Base-by-base conservation (phyloP, 768 basidiomycete genomes). In the Suillus cothurnatus region DNA sequence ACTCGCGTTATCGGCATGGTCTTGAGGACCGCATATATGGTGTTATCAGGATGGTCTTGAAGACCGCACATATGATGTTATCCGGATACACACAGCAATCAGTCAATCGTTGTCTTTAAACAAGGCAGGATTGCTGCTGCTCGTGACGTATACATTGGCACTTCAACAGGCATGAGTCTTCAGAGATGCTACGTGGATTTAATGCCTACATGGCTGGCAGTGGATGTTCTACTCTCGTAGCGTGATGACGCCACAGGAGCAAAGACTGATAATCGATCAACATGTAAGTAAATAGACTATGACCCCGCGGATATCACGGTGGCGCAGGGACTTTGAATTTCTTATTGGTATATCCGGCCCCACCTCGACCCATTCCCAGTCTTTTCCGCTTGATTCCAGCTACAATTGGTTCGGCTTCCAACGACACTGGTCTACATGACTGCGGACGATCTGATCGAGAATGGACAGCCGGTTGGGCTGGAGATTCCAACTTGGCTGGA, bases 311-410 rank as follows among this genome's bases (percentile, higher is more conserved):
- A 61, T 32, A 52, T 59, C 23, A 59, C 19, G 26, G 17, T 7
- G n/a, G 28, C 1, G 38, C 43, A 50, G 84, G 87, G n/a, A 79
- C 72, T 75, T 88, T 90, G 81, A 89, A 90, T 76, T 87, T 90
- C 76, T 90, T 91, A 74, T 89, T 91, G 28, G 84, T 69, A 71
- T 90, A 90, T 4, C 85, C 84, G 53, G 32, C 71, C 75, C 11
- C 70, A 31, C 66, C 73, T 68, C 85, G 79, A 21, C 86, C 87
- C 87, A 90, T 88, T 0, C 89, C 89, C 61, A 90, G 76, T 52
- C 87, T 80, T 64, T 87, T 80, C 64, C 88, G 81, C 69, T 89
- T 90, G 21, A 73, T 73, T 36, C 81, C 82, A 57, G 64, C 62
- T 28, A 41, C 32, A 59, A 17, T 28, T 28, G 57, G 26, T 39